Conservation (phyloP, 805 yeast genomes). For the Candida nitratophila region DNA sequence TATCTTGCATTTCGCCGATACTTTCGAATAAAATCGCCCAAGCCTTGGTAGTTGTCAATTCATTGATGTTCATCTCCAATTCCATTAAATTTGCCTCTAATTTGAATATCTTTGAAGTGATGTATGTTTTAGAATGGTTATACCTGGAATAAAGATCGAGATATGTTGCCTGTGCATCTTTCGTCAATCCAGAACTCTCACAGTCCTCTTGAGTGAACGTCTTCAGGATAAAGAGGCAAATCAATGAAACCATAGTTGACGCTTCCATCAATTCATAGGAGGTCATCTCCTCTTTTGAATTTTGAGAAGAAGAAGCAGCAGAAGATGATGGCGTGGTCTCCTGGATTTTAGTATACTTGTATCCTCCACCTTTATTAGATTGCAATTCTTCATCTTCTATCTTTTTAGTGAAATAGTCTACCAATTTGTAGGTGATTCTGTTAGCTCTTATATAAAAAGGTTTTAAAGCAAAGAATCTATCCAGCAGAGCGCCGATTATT, state of each 20-base stretch:
- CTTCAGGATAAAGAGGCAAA: not conserved
- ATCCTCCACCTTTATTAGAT: no score
- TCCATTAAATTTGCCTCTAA: not conserved
- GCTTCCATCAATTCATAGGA: not conserved
- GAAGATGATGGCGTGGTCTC: no score
- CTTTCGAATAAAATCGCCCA: constrained; percentile 1
- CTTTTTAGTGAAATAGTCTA: not conserved
- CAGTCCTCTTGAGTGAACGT: not conserved
- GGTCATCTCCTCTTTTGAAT: not conserved
- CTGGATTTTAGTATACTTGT: no score
- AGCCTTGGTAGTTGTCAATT: not conserved
- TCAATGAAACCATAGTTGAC: not conserved
- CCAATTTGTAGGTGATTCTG: not conserved
- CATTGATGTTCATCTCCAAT: not conserved
- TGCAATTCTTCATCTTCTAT: not conserved
- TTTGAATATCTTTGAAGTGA: not conserved
- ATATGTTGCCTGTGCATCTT: not conserved
- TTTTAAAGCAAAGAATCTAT: not conserved
- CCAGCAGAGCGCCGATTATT: not conserved
- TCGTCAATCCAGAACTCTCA: not conserved
- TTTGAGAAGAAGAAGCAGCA: no score
- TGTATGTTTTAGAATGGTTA: not conserved
- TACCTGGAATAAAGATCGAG: not conserved
- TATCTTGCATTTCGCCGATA: not conserved
- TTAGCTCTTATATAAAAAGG: not conserved